Percentiles rank a stretch among this genome's conserved stretches.
phyloP scores from a whole-genome alignment of 225 moss, liverwort and hornwort genomes.

The Neckera pumila region DNA sequence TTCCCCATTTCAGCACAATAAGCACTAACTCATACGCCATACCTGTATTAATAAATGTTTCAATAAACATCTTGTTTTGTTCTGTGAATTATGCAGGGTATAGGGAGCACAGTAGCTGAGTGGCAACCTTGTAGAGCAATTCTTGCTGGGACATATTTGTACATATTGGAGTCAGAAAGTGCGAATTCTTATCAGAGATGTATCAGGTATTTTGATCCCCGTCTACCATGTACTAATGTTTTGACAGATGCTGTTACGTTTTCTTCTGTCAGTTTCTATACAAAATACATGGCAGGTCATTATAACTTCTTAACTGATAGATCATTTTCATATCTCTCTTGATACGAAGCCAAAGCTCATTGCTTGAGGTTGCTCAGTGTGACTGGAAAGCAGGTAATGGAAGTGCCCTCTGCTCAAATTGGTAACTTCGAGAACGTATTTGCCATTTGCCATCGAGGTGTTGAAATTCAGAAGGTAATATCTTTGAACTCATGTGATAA shows the following conservation, averaged over 20 bases:
- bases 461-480: slow-evolving; percentile 75
- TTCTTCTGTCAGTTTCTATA: neutral
- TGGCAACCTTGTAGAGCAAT: slow-evolving; percentile 94
- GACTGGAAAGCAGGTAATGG: slow-evolving; percentile 89
- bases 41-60: neutral
- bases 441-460: slow-evolving; percentile 74
- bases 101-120: slow-evolving; percentile 89
- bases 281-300: neutral
- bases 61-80: neutral
- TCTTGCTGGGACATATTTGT: slow-evolving; percentile 82
- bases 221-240: neutral
- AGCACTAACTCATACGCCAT: neutral
- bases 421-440: slow-evolving; percentile 78
- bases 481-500: neutral
- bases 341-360: neutral
- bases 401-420: slow-evolving; percentile 64
- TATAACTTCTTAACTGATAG: neutral
- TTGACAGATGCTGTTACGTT: neutral
- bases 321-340: neutral
- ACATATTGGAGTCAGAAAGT: slow-evolving; percentile 84
- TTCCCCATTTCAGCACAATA: neutral
- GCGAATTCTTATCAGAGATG: slow-evolving; percentile 74
- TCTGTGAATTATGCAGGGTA: slow-evolving; percentile 51
- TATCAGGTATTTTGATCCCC: slow-evolving; percentile 46
- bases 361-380: slow-evolving; percentile 44